phyloP scores from a whole-genome alignment of 257 asterid species.

The Fraxinus pennsylvanica region DNA sequence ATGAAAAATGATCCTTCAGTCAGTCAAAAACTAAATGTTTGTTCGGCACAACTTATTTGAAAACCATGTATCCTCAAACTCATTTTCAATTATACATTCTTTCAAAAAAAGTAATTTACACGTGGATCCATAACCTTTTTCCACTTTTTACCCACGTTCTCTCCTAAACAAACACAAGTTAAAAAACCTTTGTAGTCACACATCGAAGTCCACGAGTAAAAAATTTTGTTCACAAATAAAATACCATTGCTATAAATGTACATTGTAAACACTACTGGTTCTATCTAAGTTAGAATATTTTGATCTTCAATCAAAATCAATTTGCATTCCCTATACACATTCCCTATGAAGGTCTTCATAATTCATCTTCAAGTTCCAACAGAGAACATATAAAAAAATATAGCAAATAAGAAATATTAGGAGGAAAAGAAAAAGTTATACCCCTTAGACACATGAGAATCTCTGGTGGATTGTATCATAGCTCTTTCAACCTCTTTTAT shows the following conservation, averaged over 20 bases:
- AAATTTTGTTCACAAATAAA: background rate
- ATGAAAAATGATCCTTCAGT: background rate
- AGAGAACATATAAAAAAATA: background rate
- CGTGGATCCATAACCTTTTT: too few relatives aligned
- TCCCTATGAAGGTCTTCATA: background rate
- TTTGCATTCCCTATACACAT: background rate
- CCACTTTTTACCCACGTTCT: too few relatives aligned
- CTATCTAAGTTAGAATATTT: constrained; percentile 2
- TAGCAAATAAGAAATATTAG: constrained; percentile 11
- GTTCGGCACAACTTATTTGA: too few relatives aligned
- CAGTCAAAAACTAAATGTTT: too few relatives aligned
- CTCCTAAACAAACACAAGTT: too few relatives aligned
- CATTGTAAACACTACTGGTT: constrained; percentile 5
- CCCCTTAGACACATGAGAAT: constrained; percentile 69
- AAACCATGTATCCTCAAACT: too few relatives aligned
- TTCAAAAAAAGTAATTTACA: too few relatives aligned
- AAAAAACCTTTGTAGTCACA: too few relatives aligned
- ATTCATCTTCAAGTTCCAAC: background rate
- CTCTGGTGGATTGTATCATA: constrained; percentile 55
- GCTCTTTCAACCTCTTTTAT: constrained; percentile 85
- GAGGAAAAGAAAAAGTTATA: constrained; percentile 23
- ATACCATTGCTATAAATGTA: background rate
- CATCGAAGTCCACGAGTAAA: background rate
- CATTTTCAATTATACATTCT: too few relatives aligned
- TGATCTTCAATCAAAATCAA: constrained; percentile 2